Conservation (phyloP, 1,284 basidiomycete genomes). For the Rhodotorula sp. region DNA sequence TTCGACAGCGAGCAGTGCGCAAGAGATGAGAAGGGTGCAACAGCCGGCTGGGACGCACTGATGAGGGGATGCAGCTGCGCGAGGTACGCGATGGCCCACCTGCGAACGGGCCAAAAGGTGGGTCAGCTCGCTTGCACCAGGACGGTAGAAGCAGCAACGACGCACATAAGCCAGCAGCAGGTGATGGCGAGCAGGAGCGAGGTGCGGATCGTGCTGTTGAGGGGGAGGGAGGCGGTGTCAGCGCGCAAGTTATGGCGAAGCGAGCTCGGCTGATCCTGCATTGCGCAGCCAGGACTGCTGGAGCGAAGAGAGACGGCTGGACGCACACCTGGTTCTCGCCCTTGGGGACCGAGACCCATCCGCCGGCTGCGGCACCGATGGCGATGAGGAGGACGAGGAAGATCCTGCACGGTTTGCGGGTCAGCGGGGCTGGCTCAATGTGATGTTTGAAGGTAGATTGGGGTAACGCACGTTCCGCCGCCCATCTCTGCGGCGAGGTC, state of each 20-base stretch:
- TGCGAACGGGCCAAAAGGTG: conserved; percentile 10
- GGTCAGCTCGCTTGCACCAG: background rate
- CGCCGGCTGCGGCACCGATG: conserved; percentile 63
- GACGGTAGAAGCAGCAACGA: background rate
- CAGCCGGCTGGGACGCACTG: conserved; percentile 56
- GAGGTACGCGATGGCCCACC: conserved; percentile 88
- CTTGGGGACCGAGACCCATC: conserved; percentile 74
- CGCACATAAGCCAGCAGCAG: conserved; percentile 78
- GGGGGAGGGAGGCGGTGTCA: background rate
- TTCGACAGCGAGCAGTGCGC: fast-evolving
- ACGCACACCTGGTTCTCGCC: conserved; percentile 85
- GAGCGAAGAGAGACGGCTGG: background rate
- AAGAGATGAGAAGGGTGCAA: fast-evolving
- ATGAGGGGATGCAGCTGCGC: conserved; percentile 87
- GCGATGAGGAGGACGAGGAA: conserved; percentile 46
- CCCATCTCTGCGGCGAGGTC: background rate
- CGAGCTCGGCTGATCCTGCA: too few relatives aligned
- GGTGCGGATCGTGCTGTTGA: conserved; percentile 73
- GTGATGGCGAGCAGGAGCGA: conserved; percentile 71
- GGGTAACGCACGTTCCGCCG: conserved; percentile 2
- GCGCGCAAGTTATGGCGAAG: background rate
- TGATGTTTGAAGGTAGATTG: too few relatives aligned
- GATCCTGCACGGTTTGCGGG: conserved; percentile 28
- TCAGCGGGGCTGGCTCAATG: background rate
- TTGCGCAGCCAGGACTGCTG: too few relatives aligned